Evolutionary conservation across 257 asterid genomes (phyloP), one percentile per base, ranked within the genome.

Genomic region (Rubia yunnanensis): DNA sequence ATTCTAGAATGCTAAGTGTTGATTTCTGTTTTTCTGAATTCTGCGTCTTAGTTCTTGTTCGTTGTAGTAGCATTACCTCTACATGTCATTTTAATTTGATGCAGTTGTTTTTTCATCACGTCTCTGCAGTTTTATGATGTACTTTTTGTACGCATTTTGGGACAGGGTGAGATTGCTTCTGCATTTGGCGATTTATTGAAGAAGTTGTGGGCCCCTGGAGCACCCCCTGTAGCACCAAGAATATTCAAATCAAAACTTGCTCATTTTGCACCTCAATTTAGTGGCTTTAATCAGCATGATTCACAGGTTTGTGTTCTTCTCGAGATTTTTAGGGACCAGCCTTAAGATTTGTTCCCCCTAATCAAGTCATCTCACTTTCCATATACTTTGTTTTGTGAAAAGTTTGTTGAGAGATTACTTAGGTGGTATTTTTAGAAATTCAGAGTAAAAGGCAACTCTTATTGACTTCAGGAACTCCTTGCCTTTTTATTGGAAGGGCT

Each of bases 151-250:
- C 59, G 15, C 18, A 57, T 34, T 30, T 55, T 55, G 11, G 70
- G 46, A 31, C 77, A 90, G 99, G 99, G 99, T 56, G 97, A 89
- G 80, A 88, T 94, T 79, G 99, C 99, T 71, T 86, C 90, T 48
- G 84, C 91, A 67, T 94, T 94, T 68, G 99, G 99, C 48, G 96
- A 90, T 80, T 80, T 94, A 73, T 61, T 94, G 80, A 94, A 86
- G 85, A 85, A 88, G 72, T 76, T 94, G 61, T 94, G 99, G 99
- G 85, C 97, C 68, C 97, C 99, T 75, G 96, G 95, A 64, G 94
- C 94, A 61, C 74, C 79, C 73, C 88, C 97, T 61, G 80, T 86
- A 72, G 87, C 97, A 78, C 99, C 99, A 48, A 90, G 92, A 79
- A 72, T 84, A 76, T 94, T 94, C 80, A 94, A 94, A 72, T 73